These are phyloP conservation scores for Pisolithus albus DNA, from an alignment of 768 basidiomycete species.

Conservation along the genomic window DNA sequence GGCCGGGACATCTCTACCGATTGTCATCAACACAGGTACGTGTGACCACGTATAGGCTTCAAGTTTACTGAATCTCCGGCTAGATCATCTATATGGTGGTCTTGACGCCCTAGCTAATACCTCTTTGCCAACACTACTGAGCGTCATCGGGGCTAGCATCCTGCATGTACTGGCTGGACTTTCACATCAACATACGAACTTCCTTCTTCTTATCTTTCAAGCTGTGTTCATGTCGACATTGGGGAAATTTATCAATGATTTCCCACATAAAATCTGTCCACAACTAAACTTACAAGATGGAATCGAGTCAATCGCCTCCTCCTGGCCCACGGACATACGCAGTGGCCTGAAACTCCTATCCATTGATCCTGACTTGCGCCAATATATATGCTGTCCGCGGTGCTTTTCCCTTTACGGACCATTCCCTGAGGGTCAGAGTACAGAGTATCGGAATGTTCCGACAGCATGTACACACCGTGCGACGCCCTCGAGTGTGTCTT, in stretches of 20 bases:
- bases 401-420: conserved; percentile 22
- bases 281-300: background rate
- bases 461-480: conserved; percentile 13
- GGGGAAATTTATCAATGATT: too few relatives aligned
- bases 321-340: conserved; percentile 12
- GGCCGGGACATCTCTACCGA: background rate
- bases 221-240: too few relatives aligned
- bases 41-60: background rate
- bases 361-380: conserved; percentile 10
- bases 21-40: background rate
- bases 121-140: background rate
- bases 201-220: background rate
- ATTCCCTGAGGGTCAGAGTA: background rate
- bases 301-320: background rate
- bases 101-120: background rate
- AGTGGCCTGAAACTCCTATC: conserved; percentile 11
- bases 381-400: conserved; percentile 21
- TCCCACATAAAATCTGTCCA: background rate
- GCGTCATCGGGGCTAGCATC: background rate
- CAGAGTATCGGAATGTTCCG: conserved; percentile 8
- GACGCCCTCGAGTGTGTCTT: conserved; percentile 8
- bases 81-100: background rate
- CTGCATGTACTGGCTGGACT: background rate
- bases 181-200: background rate
- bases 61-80: background rate